Conservation (phyloP, 306 rosid genomes). For the Astragalus membranaceus region DNA sequence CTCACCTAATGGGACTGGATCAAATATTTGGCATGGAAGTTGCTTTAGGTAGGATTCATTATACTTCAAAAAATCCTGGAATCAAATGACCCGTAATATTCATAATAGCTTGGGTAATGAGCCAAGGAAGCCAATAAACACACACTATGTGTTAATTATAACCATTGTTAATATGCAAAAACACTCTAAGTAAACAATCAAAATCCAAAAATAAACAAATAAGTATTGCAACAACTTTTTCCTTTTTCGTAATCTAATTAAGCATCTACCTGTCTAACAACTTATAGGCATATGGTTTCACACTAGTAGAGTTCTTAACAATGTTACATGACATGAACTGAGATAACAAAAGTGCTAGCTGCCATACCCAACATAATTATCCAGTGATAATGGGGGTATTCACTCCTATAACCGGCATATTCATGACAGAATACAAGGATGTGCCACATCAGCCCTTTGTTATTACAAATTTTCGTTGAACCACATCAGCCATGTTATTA, state of each 20-base stretch:
- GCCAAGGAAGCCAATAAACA: not conserved
- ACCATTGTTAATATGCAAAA: not conserved
- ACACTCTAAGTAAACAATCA: no score
- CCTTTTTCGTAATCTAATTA: not conserved
- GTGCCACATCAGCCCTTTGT: no score
- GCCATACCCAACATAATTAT: not conserved
- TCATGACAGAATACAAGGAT: not conserved
- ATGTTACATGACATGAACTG: not conserved
- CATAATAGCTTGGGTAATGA: not conserved
- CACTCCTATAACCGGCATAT: not conserved
- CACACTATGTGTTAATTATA: not conserved
- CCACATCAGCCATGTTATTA: no score
- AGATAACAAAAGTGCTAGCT: not conserved
- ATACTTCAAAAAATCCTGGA: constrained; percentile 85
- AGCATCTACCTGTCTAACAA: not conserved
- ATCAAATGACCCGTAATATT: constrained; percentile 24
- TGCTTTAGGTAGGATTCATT: constrained; percentile 60
- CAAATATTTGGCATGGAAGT: constrained; percentile 60
- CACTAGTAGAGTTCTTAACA: not conserved
- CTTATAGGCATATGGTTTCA: not conserved
- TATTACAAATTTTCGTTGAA: no score
- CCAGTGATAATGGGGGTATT: not conserved
- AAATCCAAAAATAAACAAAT: not conserved
- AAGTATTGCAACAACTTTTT: not conserved
- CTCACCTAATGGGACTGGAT: constrained; percentile 83